Evolutionary conservation across 1,284 basidiomycete species (phyloP).

Genomic region (Baeospora myosura): DNA sequence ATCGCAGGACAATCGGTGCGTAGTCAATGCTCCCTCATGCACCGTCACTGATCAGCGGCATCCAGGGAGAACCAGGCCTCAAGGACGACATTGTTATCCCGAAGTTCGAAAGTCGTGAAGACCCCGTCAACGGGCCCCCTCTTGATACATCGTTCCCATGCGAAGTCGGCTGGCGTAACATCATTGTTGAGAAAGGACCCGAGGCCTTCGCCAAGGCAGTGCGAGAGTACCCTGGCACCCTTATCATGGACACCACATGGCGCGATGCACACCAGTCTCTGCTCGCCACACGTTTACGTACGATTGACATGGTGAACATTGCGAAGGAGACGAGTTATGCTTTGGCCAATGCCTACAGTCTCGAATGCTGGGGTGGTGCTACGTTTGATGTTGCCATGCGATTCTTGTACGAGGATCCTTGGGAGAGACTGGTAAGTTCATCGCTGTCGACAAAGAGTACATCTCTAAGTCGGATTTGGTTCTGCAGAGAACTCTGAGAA

Average conservation of each 20-base stretch:
- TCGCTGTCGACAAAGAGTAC: conserved; percentile 8
- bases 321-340: conserved; percentile 97
- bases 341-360: conserved; percentile 89
- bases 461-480: neutral
- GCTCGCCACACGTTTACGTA: conserved; percentile 93
- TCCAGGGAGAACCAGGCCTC: conserved; percentile 87
- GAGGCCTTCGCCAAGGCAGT: conserved; percentile 99
- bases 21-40: conserved; percentile 5
- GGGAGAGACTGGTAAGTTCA: conserved; percentile 83
- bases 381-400: conserved; percentile 99
- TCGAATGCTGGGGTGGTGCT: conserved; percentile 99
- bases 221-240: conserved; percentile 88
- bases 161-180: conserved; percentile 93
- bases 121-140: conserved; percentile 64
- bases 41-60: neutral
- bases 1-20: conserved; percentile 81
- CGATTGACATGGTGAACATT: conserved; percentile 97
- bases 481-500: conserved; percentile 78
- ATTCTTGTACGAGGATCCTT: conserved; percentile 99
- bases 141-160: conserved; percentile 83
- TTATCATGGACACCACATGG: conserved; percentile 99
- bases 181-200: conserved; percentile 96
- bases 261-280: conserved; percentile 98
- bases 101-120: conserved; percentile 70
- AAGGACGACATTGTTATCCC: conserved; percentile 87